phyloP scores from a whole-genome alignment of 176 grass and related monocot genomes.

The Dactylis glomerata region DNA sequence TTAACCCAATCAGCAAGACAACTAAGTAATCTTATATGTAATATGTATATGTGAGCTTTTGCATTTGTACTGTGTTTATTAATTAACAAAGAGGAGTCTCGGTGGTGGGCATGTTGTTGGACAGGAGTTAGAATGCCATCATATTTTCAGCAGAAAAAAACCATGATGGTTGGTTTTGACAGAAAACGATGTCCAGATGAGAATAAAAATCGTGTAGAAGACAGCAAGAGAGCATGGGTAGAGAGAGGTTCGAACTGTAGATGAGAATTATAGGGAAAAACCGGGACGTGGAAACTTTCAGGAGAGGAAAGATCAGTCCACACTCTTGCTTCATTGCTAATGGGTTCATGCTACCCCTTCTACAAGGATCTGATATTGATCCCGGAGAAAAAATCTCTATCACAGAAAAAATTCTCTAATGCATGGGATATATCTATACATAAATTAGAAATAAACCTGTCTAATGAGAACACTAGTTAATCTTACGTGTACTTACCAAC shows the following conservation, averaged over 20 bases:
- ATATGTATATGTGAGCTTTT: background rate
- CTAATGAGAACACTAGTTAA: background rate
- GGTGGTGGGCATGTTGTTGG: background rate
- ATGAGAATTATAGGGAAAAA: background rate
- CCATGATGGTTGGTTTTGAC: background rate
- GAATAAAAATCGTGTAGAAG: background rate
- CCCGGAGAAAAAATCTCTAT: background rate
- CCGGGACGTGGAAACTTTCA: background rate
- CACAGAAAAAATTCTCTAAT: background rate
- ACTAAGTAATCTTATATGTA: background rate
- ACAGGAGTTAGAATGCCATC: background rate
- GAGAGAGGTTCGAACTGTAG: background rate
- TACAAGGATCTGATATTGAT: background rate
- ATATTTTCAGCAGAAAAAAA: background rate
- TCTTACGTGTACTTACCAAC: background rate
- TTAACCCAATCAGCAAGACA: background rate
- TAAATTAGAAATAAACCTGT: background rate
- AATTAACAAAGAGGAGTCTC: background rate
- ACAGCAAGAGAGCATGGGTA: background rate
- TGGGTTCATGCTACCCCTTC: background rate
- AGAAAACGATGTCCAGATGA: background rate
- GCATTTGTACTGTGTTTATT: background rate
- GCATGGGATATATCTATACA: background rate
- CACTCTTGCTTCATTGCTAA: background rate
- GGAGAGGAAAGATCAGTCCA: background rate